Evolutionary conservation across 768 basidiomycete genomes (phyloP), one percentile per base, ranked within the genome.

Genomic region (Lactifluus rugatus): DNA sequence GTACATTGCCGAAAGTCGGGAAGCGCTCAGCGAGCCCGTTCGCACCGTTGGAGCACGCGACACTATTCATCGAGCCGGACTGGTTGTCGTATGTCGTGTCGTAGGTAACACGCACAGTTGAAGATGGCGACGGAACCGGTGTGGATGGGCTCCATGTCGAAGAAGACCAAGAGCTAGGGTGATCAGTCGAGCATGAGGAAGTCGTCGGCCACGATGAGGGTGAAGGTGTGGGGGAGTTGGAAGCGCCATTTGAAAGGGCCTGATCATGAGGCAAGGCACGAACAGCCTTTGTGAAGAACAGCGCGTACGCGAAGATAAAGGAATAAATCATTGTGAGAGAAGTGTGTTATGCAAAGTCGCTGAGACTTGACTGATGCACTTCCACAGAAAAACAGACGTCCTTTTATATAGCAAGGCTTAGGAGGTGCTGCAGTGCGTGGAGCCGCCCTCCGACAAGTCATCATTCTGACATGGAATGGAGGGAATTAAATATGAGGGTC

Each of bases 41-140:
- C 23, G 68, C 57, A 8, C 83, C 82, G 62, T 79, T 70, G 1
- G 78, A 80, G 71, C 81, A 82, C 45, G 75, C 72, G 39, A 80
- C 74, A 2, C 64, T 69, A 63, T 66, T 56, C 21, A 84, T 71
- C 11, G 77, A 77, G 25, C 65, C 65, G 9, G 50, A 45, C 2
- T 58, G 56, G 10, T 75, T 69, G 69, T 84, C 85, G 68, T 81
- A 86, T 3, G 68, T 53, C 17, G 69, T 44, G 70, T 84, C 81
- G 64, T 72, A 83, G 0, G 70, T 63, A 3, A 13, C n/a, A 52
- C 48, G 13, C 42, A 39, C 3, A 61, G 47, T 14, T 56, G 54
- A 19, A 45, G 13, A 14, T 19, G 53, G 13, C 6, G 56, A 47
- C 16, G 37, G 37, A 14, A 17, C 0, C 7, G 50, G 34, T 7